Percentiles rank a stretch among this genome's conserved stretches.
Evolutionary conservation across 352 stramenopile species (phyloP).

Genomic region (Pythium dissimile): DNA sequence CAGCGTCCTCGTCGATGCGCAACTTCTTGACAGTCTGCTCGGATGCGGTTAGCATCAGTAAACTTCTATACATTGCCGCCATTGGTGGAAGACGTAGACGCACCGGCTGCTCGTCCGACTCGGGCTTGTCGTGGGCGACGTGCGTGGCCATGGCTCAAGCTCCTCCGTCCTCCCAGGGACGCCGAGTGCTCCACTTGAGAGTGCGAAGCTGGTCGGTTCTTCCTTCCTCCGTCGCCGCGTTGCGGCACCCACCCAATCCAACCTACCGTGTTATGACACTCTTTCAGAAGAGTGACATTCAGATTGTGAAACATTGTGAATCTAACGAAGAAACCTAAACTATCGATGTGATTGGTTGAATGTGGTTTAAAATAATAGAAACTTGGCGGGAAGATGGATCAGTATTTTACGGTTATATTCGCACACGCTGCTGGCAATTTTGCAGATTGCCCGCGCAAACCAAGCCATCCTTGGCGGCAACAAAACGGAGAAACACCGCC

Average conservation of each 20-base stretch:
- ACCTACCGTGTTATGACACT: conserved; percentile 11
- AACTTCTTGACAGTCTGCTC: conserved; percentile 29
- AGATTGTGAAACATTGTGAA: background rate
- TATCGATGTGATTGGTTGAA: background rate
- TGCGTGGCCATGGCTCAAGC: conserved; percentile 53
- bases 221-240: conserved; percentile 7
- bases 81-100: background rate
- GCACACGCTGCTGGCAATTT: background rate
- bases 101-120: conserved; percentile 58
- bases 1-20: conserved; percentile 23
- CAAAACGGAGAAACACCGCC: too few species aligned
- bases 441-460: background rate
- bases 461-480: too few species aligned
- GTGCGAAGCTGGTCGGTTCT: conserved; percentile 18
- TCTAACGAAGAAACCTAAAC: background rate
- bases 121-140: conserved; percentile 74
- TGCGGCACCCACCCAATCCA: background rate
- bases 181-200: conserved; percentile 8
- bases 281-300: background rate
- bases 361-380: background rate
- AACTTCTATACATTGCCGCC: background rate
- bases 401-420: conserved; percentile 14
- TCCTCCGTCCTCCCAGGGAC: conserved; percentile 1
- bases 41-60: background rate
- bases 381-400: background rate